Evolutionary conservation across 768 basidiomycete genomes (phyloP), one percentile per base, ranked within the genome.

Genomic region (Pholiota microspora): DNA sequence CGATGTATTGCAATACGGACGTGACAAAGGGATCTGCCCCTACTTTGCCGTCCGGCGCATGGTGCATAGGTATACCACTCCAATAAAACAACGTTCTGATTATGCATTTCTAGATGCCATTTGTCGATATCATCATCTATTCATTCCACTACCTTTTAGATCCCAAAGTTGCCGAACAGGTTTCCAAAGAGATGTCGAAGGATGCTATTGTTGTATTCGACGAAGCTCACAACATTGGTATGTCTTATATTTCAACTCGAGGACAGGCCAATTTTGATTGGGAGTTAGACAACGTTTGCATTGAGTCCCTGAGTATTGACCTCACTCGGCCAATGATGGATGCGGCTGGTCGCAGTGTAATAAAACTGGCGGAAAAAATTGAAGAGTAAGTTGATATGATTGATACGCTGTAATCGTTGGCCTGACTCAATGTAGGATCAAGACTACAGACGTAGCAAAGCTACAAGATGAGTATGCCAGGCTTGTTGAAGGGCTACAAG

Each of bases 171-270:
- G 97, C 97, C 0, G 97, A 98, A 62, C 95, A 98, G 73, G 97
- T 99, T 12, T 98, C 97, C 2, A 95, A 93, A 66, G 97, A 99
- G 69, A 79, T 99, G 73, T 92, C 90, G 7, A 98, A 98, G 64
- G 97, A 99, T 68, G 89, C 94, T 27, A 99, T 99, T 50, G 94
- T 99, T 34, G 97, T 99, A 1, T 99, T 99, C 64, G 97, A 99
- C 65, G 97, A 99, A 67, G 97, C 97, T 13, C 97, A 99, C 71
- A 99, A 99, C 68, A 99, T 99, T 49, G 95, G 95, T 94, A 62
- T 53, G 78, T 59, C 24, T 16, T 23, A 24, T 12, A 23, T 36
- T 31, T 7, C 24, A 9, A 7, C 12, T 27, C 18, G 47, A 24
- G 13, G 4, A 2, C 4, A 8, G n/a, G 36, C 18, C 28, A 40